Evolutionary conservation across 805 yeast genomes (phyloP), one percentile per base, ranked within the genome.

Genomic region (Nakazawaea anatomiae): DNA sequence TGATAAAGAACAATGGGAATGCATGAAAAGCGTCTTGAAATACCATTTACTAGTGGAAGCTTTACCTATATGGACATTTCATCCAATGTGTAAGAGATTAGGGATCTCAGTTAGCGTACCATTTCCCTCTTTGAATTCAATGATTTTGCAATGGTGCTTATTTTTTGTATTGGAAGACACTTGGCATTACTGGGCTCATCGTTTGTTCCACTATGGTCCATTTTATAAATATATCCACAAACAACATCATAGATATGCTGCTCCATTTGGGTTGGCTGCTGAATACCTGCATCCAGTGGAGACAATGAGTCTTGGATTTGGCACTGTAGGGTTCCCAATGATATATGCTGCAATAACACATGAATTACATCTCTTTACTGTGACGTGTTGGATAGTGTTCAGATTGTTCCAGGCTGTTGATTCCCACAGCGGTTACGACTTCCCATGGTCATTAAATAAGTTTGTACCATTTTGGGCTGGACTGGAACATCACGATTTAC

Each of bases 381-480:
- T 79, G 42, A 67, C 75, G 36, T 55, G 70, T 47, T 79, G 85
- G 85, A 75, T 79, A 31, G 64, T 70, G 18, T 60, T 79, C 50
- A 68, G 85, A 58, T 70, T 79, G 55, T 72, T 75, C 58, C 85
- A 79, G 59, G 83, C 83, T 12, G 82, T 79, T 41, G 85, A 79
- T 58, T 70, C 83, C 11, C 85, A 79, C 57, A 77, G 82, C 2
- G 85, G 85, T 39, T 79, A 79, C 59, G 83, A 79, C 52, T 79
- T 79, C 65, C 85, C 85, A 4, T 77, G 80, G 80, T 78, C 83
- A 1, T 69, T 79, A 59, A 77, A 79, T 61, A 63, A 77, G 51
- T 69, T 77, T 60, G 47, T 79, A n/a, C 85, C 85, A 42, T 72
- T 79, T 64, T 79, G 85, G 85, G 83, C 85, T 8, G 85, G 84